A percentile compares a stretch with the other conserved stretches of the same genome.
phyloP scores from a whole-genome alignment of 305 asterid genomes.

The Fraxinus angustifolia region DNA sequence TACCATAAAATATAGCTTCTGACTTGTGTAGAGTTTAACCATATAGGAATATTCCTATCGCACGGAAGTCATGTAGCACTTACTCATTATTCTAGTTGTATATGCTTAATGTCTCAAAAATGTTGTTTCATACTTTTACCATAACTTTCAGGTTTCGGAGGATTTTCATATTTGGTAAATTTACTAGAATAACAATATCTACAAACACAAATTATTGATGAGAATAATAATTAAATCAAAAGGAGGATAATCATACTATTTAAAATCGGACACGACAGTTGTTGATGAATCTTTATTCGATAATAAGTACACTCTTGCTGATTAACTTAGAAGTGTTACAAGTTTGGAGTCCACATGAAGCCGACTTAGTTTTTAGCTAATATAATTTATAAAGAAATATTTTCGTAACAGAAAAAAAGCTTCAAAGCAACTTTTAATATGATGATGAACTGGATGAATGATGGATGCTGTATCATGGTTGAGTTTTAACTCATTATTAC shows the following conservation, averaged over 20 bases:
- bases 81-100: not conserved
- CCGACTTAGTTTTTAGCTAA: not conserved
- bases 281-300: not conserved
- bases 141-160: not conserved
- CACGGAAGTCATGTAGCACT: not conserved
- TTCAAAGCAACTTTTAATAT: not conserved
- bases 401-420: not conserved
- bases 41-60: not conserved
- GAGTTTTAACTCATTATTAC: conserved; percentile 5
- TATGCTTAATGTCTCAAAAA: not conserved
- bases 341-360: not conserved
- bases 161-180: not conserved
- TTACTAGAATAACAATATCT: not conserved
- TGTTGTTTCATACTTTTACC: not conserved
- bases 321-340: not conserved
- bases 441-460: not conserved
- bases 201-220: not conserved
- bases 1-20: not conserved
- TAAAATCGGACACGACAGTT: not conserved
- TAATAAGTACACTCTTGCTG: not conserved
- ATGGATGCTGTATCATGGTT: conserved; percentile 12
- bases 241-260: not conserved
- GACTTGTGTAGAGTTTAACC: not conserved
- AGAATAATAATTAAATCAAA: not conserved
- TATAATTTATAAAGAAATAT: not conserved